These are phyloP conservation scores for Botryotinia narcissicola DNA, from an alignment of 2,329 filamentous ascomycete genomes.

Conservation along the genomic window DNA sequence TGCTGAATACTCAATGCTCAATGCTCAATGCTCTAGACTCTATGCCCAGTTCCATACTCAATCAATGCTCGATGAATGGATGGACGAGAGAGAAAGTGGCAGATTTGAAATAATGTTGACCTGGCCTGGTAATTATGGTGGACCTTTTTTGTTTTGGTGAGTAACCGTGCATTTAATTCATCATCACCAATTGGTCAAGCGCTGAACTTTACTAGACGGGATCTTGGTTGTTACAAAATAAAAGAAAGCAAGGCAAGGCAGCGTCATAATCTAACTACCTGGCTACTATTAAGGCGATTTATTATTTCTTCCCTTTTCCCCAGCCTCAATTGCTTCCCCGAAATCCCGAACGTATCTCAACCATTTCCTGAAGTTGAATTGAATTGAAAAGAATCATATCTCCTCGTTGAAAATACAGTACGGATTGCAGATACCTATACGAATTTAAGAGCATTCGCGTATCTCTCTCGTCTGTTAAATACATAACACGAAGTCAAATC, in stretches of 20 bases:
- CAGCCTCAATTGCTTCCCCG: not conserved
- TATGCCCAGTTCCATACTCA: not conserved
- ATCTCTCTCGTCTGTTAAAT: not conserved
- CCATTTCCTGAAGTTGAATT: not conserved
- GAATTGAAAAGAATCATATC: not conserved
- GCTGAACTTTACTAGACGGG: not conserved
- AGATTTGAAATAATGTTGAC: not conserved
- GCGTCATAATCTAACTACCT: slow-evolving; percentile 12
- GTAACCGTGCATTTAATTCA: not conserved
- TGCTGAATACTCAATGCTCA: too few species aligned
- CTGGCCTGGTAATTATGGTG: not conserved
- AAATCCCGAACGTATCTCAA: not conserved
- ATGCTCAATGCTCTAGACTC: not conserved
- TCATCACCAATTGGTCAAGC: not conserved
- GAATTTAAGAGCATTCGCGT: not conserved
- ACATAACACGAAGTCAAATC: not conserved
- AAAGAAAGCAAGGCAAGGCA: slow-evolving; percentile 14
- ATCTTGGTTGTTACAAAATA: slow-evolving; percentile 4
- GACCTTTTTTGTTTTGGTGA: not conserved
- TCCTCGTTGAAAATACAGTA: not conserved
- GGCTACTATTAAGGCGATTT: not conserved
- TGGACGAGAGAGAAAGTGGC: not conserved
- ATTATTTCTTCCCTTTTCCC: not conserved
- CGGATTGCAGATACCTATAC: not conserved
- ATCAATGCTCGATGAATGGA: not conserved